Evolutionary conservation across 2,329 filamentous ascomycete genomes (phyloP).

Genomic region (Coniochaeta sp.): DNA sequence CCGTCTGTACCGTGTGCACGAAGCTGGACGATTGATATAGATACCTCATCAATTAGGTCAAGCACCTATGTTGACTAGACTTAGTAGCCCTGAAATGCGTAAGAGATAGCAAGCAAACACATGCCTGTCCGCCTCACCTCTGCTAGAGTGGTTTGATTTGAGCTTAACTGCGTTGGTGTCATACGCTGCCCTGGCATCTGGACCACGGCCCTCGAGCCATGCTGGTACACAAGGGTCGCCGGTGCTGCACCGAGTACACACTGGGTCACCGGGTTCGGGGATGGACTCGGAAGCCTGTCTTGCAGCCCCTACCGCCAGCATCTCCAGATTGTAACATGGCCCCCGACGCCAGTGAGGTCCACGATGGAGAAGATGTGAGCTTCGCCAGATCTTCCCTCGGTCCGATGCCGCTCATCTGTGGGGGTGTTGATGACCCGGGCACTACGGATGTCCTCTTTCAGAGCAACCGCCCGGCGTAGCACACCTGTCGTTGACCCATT

Average conservation of each 20-base stretch:
- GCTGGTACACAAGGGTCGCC: constrained; percentile 29
- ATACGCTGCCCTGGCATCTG: constrained; percentile 23
- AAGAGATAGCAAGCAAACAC: constrained; percentile 41
- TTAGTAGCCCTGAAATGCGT: constrained; percentile 43
- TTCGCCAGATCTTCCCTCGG: constrained; percentile 30
- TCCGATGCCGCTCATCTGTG: constrained; percentile 44
- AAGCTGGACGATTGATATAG: too few relatives aligned
- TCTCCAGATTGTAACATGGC: constrained; percentile 39
- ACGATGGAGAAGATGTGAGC: constrained; percentile 36
- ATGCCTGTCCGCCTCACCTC: constrained; percentile 38
- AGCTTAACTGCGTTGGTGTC: constrained; percentile 45
- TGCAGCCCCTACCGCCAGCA: constrained; percentile 23
- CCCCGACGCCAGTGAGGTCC: constrained; percentile 41
- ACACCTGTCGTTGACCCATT: constrained; percentile 19
- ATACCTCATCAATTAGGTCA: too few relatives aligned
- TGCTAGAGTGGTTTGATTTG: constrained; percentile 11
- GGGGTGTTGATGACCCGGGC: constrained; percentile 43
- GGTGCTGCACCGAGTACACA: constrained; percentile 24
- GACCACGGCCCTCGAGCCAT: constrained; percentile 22
- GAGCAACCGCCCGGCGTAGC: constrained; percentile 16
- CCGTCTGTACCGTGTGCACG: too few relatives aligned
- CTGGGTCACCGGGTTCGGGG: constrained; percentile 17
- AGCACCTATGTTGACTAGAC: too few relatives aligned
- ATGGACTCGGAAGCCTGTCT: constrained; percentile 9
- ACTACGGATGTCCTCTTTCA: constrained; percentile 41